A percentile compares a stretch with the other conserved stretches of the same genome.
These are phyloP conservation scores for Ogataea saltuana DNA, from an alignment of 805 yeast genomes.

Conservation along the genomic window DNA sequence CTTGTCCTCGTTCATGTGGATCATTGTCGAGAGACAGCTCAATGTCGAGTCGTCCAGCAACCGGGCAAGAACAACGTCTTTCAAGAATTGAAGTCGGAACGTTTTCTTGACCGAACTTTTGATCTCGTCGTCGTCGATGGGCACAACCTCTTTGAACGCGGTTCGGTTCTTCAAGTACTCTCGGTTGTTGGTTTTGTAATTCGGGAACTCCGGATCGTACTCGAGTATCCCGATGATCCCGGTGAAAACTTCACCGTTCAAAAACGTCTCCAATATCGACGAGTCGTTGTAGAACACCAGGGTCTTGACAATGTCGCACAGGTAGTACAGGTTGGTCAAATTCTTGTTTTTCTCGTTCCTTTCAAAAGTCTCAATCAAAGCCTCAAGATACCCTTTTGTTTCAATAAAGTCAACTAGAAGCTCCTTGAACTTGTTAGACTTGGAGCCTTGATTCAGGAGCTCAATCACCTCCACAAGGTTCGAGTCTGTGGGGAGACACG, in stretches of 20 bases:
- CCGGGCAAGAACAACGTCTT: conserved; percentile 84
- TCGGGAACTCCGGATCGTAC: conserved; percentile 86
- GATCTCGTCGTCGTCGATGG: conserved; percentile 52
- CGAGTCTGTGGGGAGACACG: conserved; percentile 53
- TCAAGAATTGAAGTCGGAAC: conserved; percentile 74
- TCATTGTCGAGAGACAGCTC: conserved; percentile 63
- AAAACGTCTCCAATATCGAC: conserved; percentile 55
- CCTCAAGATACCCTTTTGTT: conserved; percentile 51
- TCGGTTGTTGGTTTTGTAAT: conserved; percentile 76
- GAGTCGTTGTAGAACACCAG: conserved; percentile 72
- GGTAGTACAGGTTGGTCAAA: conserved; percentile 57
- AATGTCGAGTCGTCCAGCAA: conserved; percentile 79
- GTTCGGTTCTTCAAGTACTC: conserved; percentile 58
- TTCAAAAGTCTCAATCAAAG: conserved; percentile 54
- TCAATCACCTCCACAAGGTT: conserved; percentile 57
- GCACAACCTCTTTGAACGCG: conserved; percentile 70
- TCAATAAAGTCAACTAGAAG: conserved; percentile 57
- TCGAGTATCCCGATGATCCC: conserved; percentile 81
- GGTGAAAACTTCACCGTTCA: conserved; percentile 51
- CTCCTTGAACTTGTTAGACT: conserved; percentile 62
- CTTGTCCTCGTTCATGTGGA: conserved; percentile 67
- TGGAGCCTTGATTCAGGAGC: conserved; percentile 57
- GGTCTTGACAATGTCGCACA: conserved; percentile 75
- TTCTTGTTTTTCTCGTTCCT: conserved; percentile 54
- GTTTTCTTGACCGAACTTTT: conserved; percentile 67